Evolutionary conservation across 495 filamentous ascomycete genomes (phyloP), one percentile per base, ranked within the genome.

Genomic region (Chaetomium cochliodes): DNA sequence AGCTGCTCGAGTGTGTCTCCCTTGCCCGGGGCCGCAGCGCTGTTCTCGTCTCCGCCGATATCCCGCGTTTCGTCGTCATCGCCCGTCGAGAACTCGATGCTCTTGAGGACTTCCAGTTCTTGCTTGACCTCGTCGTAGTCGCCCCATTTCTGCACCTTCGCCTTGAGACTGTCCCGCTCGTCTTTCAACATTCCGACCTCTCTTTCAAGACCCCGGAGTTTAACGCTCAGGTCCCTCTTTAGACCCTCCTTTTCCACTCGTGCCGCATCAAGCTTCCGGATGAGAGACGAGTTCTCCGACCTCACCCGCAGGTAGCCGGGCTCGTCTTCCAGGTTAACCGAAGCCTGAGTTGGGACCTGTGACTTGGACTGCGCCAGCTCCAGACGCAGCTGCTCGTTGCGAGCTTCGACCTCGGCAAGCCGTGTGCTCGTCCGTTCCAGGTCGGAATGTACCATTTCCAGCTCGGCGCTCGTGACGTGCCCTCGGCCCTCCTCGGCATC

Each of bases 51-150:
- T 63, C 69, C 76, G 67, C 66, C 69, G 46, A 64, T 65, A 37
- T 77, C 83, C 41, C 68, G 69, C 3, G 69, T 73, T 7, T 90
- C 88, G 25, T 94, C 92, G 65, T 96, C 92, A 66, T 96, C 92
- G 11, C 90, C 91, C 0, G 91, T 90, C 0, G 93, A 87, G 70
- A 98, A 97, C 73, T 98, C 94, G 65, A 98, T 96, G 67, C 93
- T 94, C 87, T 96, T 96, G 68, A 98, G 84, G 53, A 98, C 92
- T 68, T 98, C 94, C 26, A 98, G 82, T 76, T 98, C 96, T 61
- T 92, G 88, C 72, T 94, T 96, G 52, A 98, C 88, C 65, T 97
- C 92, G 42, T 96, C 92, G 70, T 99, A 99, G 73, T 99, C 96
- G 67, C 88, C 85, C 86, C 92, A 93, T 70, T 90, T 93, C 58